phyloP scores from a whole-genome alignment of 2,329 filamentous ascomycete species.

The Diaporthe ampelina region DNA sequence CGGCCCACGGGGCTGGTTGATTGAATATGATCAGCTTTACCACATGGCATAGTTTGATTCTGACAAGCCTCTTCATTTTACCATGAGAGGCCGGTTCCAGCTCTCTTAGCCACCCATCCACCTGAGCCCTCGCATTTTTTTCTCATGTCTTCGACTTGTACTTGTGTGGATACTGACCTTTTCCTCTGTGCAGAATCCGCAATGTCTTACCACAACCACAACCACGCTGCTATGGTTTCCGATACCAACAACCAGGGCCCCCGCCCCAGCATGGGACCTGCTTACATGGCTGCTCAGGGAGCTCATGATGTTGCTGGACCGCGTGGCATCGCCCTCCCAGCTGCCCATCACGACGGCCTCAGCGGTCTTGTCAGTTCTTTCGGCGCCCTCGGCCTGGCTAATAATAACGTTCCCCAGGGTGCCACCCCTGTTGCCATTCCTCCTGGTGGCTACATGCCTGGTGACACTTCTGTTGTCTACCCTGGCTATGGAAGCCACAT shows the following conservation, averaged over 20 bases:
- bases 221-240: slow-evolving; percentile 44
- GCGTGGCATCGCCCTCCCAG: slow-evolving; percentile 46
- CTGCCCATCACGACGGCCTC: slow-evolving; percentile 43
- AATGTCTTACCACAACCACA: slow-evolving; percentile 47
- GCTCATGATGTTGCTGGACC: slow-evolving; percentile 44
- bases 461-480: slow-evolving; percentile 45
- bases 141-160: background rate
- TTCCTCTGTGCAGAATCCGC: slow-evolving; percentile 37
- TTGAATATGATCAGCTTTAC: background rate
- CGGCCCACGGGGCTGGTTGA: background rate
- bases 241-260: slow-evolving; percentile 44
- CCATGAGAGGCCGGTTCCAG: background rate
- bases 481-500: slow-evolving; percentile 42
- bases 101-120: background rate
- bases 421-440: slow-evolving; percentile 43
- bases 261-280: slow-evolving; percentile 42
- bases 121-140: background rate
- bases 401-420: slow-evolving; percentile 45
- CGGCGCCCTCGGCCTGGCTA: slow-evolving; percentile 41
- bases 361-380: slow-evolving; percentile 44
- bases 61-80: too few relatives aligned
- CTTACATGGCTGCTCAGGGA: slow-evolving; percentile 45
- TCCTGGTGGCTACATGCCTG: slow-evolving; percentile 44
- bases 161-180: slow-evolving; percentile 34
- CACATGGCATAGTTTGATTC: background rate